Percentiles rank a stretch among this genome's conserved stretches.
Evolutionary conservation across 176 grass and related monocot species (phyloP).

Genomic region (Lolium multiflorum): DNA sequence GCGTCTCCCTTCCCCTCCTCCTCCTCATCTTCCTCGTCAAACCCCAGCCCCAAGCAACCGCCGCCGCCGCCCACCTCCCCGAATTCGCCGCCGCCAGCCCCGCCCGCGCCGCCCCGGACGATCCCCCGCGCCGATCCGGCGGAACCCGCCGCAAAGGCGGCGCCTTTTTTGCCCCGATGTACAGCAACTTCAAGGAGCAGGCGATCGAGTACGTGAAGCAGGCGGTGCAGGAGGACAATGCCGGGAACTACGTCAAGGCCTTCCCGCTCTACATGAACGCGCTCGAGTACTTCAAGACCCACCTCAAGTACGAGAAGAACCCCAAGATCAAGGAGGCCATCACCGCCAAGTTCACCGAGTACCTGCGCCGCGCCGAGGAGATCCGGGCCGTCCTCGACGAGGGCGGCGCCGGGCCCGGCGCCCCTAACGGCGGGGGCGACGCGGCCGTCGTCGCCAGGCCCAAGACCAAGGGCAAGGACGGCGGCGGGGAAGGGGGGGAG

Average conservation of each 20-base stretch:
- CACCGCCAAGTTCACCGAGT: conserved; percentile 97
- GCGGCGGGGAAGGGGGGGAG: conserved; percentile 66
- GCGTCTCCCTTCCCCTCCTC: conserved; percentile 37
- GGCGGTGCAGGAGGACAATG: conserved; percentile 98
- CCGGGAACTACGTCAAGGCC: conserved; percentile 95
- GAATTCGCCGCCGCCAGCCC: conserved; percentile 8
- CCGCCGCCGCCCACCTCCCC: conserved; percentile 11
- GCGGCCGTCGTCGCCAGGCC: conserved; percentile 82
- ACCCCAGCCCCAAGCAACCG: conserved; percentile 57
- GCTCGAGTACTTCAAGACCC: conserved; percentile 97
- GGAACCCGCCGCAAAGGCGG: conserved; percentile 48
- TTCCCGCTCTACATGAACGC: conserved; percentile 99
- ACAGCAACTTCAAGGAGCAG: conserved; percentile 99
- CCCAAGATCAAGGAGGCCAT: conserved; percentile 98
- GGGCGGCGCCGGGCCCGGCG: conserved; percentile 57
- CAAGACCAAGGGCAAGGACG: conserved; percentile 96
- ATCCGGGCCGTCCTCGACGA: conserved; percentile 93
- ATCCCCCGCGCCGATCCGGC: conserved; percentile 40
- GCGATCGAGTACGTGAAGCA: conserved; percentile 99
- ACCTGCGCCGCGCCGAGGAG: conserved; percentile 98
- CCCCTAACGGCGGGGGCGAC: conserved; percentile 67
- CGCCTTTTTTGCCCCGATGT: conserved; percentile 59
- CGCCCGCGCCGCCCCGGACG: not conserved
- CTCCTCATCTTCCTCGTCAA: conserved; percentile 62
- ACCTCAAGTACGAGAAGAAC: conserved; percentile 99